phyloP scores from a whole-genome alignment of 2,329 filamentous ascomycete species.

The Plectosphaerella cucumerina region DNA sequence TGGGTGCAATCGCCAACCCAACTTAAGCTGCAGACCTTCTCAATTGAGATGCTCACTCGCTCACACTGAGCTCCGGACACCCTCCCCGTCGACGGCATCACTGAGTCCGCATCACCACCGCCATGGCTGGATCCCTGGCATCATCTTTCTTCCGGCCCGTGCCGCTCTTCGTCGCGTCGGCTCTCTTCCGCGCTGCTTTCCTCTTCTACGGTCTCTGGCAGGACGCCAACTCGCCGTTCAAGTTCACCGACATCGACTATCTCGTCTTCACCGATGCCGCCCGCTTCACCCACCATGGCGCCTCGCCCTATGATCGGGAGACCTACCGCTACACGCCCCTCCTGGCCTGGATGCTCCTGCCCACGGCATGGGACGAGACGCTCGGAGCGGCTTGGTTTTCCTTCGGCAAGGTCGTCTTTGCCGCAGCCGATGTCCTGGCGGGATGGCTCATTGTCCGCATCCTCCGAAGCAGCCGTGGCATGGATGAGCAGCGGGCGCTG shows the following conservation, averaged over 20 bases:
- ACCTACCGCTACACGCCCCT: constrained; percentile 97
- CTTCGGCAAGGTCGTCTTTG: constrained; percentile 85
- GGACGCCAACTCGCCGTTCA: constrained; percentile 85
- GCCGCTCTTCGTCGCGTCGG: constrained; percentile 52
- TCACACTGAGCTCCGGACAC: no score
- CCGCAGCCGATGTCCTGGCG: constrained; percentile 74
- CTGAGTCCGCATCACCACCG: no score
- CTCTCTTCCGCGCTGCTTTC: constrained; percentile 66
- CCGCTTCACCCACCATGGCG: constrained; percentile 63
- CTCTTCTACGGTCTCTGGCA: constrained; percentile 89
- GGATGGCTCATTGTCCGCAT: constrained; percentile 67
- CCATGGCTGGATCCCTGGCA: constrained; percentile 8
- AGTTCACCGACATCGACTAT: constrained; percentile 99
- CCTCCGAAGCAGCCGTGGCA: constrained; percentile 33
- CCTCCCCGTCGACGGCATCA: no score
- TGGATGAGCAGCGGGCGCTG: constrained; percentile 54
- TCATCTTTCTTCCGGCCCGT: constrained; percentile 21
- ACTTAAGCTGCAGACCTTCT: no score
- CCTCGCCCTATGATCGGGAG: constrained; percentile 80
- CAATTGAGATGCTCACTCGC: no score
- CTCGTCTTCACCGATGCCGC: constrained; percentile 96
- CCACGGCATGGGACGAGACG: constrained; percentile 58
- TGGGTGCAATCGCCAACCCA: no score
- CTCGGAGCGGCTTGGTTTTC: constrained; percentile 58
- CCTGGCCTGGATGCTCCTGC: constrained; percentile 84